phyloP scores from a whole-genome alignment of 139 green algal species.

The Gonium pectorale region DNA sequence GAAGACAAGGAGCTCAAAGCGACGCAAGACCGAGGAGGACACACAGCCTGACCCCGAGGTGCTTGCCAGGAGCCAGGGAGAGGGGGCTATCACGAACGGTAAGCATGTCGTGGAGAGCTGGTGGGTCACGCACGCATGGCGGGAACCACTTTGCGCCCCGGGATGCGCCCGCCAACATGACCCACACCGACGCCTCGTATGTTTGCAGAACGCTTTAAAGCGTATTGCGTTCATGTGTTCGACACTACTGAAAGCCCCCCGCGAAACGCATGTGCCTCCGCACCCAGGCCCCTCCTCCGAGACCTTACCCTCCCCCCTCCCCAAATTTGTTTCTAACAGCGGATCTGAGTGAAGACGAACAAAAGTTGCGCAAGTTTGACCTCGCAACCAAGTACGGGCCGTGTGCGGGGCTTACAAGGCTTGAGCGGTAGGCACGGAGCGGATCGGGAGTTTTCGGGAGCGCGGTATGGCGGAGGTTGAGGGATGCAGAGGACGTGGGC shows the following conservation, averaged over 20 bases:
- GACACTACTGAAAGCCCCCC: too few relatives aligned
- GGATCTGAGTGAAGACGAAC: constrained; percentile 29
- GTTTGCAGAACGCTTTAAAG: too few relatives aligned
- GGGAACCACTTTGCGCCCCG: background rate
- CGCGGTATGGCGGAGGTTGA: too few relatives aligned
- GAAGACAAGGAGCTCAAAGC: constrained; percentile 5
- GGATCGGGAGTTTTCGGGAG: too few relatives aligned
- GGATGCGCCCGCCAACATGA: too few relatives aligned
- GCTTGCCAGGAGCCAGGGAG: constrained; percentile 6
- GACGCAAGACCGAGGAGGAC: background rate
- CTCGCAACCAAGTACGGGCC: constrained; percentile 33
- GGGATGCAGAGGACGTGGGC: too few relatives aligned
- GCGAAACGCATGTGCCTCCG: too few relatives aligned
- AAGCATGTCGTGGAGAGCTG: too few relatives aligned
- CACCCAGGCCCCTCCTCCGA: too few relatives aligned
- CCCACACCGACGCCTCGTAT: too few relatives aligned
- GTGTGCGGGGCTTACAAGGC: constrained; percentile 3
- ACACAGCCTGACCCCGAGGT: background rate
- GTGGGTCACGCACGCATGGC: background rate
- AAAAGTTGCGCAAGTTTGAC: constrained; percentile 30
- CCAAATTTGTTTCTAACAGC: background rate
- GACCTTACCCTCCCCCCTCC: background rate
- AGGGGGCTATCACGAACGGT: background rate
- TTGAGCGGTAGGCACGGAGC: constrained; percentile 36
- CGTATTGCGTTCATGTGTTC: too few relatives aligned